These are phyloP conservation scores for Rhizoclosmatium sp. DNA, from an alignment of 192 early-diverging fungal genomes.

Conservation along the genomic window DNA sequence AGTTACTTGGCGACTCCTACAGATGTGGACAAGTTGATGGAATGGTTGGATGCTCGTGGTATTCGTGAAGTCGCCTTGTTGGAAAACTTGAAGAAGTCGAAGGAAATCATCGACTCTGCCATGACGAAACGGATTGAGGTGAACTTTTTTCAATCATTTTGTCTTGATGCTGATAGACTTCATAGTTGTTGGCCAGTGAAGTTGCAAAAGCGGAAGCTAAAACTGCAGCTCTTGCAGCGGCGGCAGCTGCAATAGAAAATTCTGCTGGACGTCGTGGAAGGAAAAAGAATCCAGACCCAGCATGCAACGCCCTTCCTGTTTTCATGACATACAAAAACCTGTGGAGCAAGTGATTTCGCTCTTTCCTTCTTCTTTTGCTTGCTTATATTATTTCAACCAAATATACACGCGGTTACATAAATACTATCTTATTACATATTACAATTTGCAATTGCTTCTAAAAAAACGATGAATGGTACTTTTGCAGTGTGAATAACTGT, in stretches of 20 bases:
- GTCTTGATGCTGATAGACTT: neutral
- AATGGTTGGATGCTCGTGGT: conserved; percentile 83
- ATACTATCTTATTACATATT: too few relatives aligned
- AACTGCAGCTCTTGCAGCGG: neutral
- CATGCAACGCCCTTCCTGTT: neutral
- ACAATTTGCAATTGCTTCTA: neutral
- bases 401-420: too few relatives aligned
- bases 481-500: too few relatives aligned
- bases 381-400: too few relatives aligned
- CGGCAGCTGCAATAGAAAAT: neutral
- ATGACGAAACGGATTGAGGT: conserved; percentile 60
- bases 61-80: conserved; percentile 72
- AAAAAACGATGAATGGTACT: neutral
- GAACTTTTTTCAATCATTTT: neutral
- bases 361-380: neutral
- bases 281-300: neutral
- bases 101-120: conserved; percentile 52
- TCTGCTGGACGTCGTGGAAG: neutral
- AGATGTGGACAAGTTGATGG: conserved; percentile 68
- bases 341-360: neutral
- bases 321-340: neutral
- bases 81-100: conserved; percentile 62
- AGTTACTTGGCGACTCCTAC: conserved; percentile 57
- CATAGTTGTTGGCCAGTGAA: neutral
- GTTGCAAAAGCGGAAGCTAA: neutral